phyloP scores from a whole-genome alignment of 2,329 filamentous ascomycete species.

The Pseudonectria foliicola region DNA sequence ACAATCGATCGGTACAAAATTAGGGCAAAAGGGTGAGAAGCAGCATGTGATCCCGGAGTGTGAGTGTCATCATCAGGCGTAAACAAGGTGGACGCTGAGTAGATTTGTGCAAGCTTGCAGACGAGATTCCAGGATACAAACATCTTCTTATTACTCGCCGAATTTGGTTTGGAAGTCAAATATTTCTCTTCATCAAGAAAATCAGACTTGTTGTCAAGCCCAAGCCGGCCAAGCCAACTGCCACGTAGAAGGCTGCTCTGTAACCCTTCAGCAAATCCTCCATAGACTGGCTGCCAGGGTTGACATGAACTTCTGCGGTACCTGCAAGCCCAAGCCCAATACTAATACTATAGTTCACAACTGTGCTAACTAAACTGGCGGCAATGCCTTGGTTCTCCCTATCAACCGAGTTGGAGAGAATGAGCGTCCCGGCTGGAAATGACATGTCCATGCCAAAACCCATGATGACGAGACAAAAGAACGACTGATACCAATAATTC shows the following conservation, averaged over 20 bases:
- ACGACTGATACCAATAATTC: slow-evolving; percentile 58
- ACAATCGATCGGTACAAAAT: too few relatives aligned
- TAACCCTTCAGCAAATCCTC: slow-evolving; percentile 10
- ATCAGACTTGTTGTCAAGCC: slow-evolving; percentile 9
- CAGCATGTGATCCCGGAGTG: too few relatives aligned
- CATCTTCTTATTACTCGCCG: too few relatives aligned
- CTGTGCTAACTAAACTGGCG: slow-evolving; percentile 51
- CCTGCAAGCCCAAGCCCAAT: slow-evolving; percentile 60
- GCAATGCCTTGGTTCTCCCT: slow-evolving; percentile 40
- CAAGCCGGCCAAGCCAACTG: slow-evolving; percentile 28
- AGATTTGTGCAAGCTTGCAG: too few relatives aligned
- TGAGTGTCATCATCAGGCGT: too few relatives aligned
- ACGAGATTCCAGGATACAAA: too few relatives aligned
- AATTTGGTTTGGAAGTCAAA: too few relatives aligned
- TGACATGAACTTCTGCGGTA: slow-evolving; percentile 46
- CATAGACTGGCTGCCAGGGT: slow-evolving; percentile 12
- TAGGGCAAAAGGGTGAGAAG: too few relatives aligned
- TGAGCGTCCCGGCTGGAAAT: slow-evolving; percentile 54
- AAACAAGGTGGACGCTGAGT: too few relatives aligned
- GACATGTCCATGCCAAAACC: slow-evolving; percentile 61
- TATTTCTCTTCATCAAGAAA: slow-evolving; percentile 8
- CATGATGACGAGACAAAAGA: slow-evolving; percentile 51
- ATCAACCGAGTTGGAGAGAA: slow-evolving; percentile 47
- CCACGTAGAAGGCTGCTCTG: slow-evolving; percentile 24
- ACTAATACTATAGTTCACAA: slow-evolving; percentile 63